Percentiles rank a stretch among this genome's conserved stretches.
Conservation (phyloP, 1,284 basidiomycete genomes). For the Ustilago esculenta region DNA sequence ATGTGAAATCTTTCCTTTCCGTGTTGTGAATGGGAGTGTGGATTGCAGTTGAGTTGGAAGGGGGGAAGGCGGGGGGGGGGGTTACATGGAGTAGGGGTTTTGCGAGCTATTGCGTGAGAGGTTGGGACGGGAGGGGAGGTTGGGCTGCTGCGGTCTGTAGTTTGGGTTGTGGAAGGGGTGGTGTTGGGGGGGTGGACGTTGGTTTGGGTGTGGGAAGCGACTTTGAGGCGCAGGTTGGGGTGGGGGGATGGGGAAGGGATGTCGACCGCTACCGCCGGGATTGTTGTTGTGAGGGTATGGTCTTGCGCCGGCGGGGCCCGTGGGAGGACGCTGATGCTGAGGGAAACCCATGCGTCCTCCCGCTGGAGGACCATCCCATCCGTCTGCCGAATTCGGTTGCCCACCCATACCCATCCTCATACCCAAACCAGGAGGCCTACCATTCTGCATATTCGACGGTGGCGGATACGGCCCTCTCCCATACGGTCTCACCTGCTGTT, state of each 20-base stretch:
- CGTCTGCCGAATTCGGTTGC: background rate
- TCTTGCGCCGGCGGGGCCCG: no score
- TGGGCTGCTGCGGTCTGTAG: background rate
- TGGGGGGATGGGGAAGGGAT: constrained; percentile 10
- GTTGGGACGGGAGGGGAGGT: background rate
- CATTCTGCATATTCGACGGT: no score
- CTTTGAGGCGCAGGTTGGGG: no score
- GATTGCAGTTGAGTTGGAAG: no score
- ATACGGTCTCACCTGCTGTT: background rate
- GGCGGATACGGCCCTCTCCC: background rate
- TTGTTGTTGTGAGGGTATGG: no score
- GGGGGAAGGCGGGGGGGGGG: background rate
- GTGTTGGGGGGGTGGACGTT: background rate
- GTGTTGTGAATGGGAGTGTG: no score
- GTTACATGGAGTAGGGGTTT: constrained; percentile 5
- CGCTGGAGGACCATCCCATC: background rate
- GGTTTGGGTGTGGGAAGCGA: constrained; percentile 16
- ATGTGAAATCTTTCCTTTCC: no score
- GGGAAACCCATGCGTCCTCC: no score
- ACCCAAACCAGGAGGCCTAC: no score
- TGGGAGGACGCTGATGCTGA: no score
- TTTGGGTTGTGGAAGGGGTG: no score
- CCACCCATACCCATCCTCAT: background rate
- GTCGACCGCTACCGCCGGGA: constrained; percentile 3
- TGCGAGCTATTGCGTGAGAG: background rate